Conservation (phyloP, 2,329 filamentous ascomycete genomes). For the Chrysoporthe cubensis region DNA sequence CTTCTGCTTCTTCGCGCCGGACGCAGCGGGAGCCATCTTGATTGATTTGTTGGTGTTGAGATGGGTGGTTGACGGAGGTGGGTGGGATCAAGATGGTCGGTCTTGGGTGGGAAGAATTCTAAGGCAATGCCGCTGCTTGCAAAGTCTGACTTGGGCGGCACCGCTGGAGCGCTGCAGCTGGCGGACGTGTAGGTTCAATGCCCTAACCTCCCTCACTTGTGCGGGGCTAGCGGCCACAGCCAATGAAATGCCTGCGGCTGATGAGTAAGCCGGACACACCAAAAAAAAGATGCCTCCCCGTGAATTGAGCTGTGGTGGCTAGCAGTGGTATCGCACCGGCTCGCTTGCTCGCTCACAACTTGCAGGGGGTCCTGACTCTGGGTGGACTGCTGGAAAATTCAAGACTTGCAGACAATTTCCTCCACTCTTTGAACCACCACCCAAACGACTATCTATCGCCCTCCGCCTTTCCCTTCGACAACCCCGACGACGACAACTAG, state of each 20-base stretch:
- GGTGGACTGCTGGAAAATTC: slow-evolving; percentile 24
- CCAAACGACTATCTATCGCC: slow-evolving; percentile 22
- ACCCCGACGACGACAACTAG: slow-evolving; percentile 24
- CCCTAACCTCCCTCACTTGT: slow-evolving; percentile 14
- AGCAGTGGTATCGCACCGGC: not conserved
- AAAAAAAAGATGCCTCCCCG: slow-evolving; percentile 16
- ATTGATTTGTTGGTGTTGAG: slow-evolving; percentile 38
- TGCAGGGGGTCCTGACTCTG: slow-evolving; percentile 18
- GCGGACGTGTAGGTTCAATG: slow-evolving; percentile 15
- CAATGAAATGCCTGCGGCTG: slow-evolving; percentile 2
- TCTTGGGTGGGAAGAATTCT: slow-evolving; percentile 30
- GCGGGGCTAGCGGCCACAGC: slow-evolving; percentile 10
- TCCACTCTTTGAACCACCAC: slow-evolving; percentile 24
- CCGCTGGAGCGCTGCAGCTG: slow-evolving; percentile 10
- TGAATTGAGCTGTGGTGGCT: slow-evolving; percentile 10
- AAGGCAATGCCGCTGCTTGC: slow-evolving; percentile 29
- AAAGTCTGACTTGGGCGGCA: slow-evolving; percentile 31
- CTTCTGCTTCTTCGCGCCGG: slow-evolving; percentile 79
- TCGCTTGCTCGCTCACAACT: not conserved
- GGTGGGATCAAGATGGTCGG: slow-evolving; percentile 22
- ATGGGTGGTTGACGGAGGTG: slow-evolving; percentile 32
- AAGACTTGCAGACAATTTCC: slow-evolving; percentile 22
- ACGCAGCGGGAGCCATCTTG: slow-evolving; percentile 55
- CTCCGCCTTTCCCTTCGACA: slow-evolving; percentile 18
- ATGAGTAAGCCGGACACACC: slow-evolving; percentile 19